A percentile compares a stretch with the other conserved stretches of the same genome.
Evolutionary conservation across 768 basidiomycete genomes (phyloP).

Genomic region (Austroboletus festivus): DNA sequence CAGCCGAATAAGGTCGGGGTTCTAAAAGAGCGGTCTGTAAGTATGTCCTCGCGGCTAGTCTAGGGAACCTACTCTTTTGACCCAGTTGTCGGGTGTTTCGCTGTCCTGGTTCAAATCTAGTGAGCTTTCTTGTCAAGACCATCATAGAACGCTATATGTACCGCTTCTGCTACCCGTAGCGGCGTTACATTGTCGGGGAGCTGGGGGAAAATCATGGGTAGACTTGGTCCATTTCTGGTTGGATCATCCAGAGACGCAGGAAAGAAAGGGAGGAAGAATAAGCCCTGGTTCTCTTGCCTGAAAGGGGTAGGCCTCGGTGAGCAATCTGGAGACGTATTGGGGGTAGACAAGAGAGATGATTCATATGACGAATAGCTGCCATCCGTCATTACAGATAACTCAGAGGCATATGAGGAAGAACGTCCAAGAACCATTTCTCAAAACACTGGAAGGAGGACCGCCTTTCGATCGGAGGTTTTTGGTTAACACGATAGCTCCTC

Average conservation of each 20-base stretch:
- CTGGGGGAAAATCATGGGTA: conserved; percentile 21
- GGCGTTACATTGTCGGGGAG: conserved; percentile 24
- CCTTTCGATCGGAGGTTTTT: no score
- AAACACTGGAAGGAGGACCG: no score
- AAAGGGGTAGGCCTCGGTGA: not conserved
- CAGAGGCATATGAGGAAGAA: conserved; percentile 3
- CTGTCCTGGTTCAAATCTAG: conserved; percentile 21
- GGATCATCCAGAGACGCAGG: conserved; percentile 18
- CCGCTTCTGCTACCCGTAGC: conserved; percentile 21
- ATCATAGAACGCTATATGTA: not conserved
- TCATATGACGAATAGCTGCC: conserved; percentile 7
- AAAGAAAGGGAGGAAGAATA: conserved; percentile 16
- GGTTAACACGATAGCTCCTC: no score
- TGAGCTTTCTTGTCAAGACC: not conserved
- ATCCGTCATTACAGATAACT: not conserved
- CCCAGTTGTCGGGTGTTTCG: conserved; percentile 41
- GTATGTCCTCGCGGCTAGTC: not conserved
- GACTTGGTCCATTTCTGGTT: conserved; percentile 19
- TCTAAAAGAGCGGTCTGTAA: conserved; percentile 11
- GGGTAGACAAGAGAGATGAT: conserved; percentile 9
- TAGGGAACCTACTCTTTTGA: conserved; percentile 29
- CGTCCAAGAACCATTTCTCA: conserved; percentile 3
- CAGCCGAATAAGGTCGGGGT: conserved; percentile 43
- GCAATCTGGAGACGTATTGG: conserved; percentile 4
- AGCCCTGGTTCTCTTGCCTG: not conserved